phyloP scores from a whole-genome alignment of 208 protist genomes.

The Leishmania braziliensis region DNA sequence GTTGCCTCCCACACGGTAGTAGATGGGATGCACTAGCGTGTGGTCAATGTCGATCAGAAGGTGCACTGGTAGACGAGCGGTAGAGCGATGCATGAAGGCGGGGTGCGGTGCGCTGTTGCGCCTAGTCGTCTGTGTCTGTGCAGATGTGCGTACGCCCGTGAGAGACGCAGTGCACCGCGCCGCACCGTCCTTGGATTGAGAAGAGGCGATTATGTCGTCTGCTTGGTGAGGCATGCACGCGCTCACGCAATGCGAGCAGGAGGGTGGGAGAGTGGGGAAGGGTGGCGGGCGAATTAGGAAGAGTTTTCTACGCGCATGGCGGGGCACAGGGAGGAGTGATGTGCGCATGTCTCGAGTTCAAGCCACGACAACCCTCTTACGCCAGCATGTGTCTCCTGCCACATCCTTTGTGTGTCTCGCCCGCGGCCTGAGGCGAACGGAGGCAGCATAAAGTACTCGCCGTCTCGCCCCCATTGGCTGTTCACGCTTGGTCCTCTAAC shows the following conservation, averaged over 20 bases:
- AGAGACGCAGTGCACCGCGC: neutral
- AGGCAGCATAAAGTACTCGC: neutral
- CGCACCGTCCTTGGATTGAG: neutral
- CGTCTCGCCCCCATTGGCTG: neutral
- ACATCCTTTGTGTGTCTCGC: neutral
- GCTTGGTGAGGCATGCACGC: neutral
- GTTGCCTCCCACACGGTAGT: neutral
- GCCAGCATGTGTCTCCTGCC: neutral
- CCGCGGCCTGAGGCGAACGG: neutral
- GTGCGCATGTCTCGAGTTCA: neutral
- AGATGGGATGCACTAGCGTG: constrained; percentile 39
- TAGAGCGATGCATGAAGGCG: neutral
- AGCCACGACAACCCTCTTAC: neutral
- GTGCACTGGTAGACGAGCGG: constrained; percentile 32
- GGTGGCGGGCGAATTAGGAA: neutral
- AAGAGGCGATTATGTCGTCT: neutral
- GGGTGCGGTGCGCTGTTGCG: neutral
- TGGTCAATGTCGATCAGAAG: constrained; percentile 64
- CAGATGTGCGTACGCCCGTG: neutral
- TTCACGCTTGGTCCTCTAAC: neutral
- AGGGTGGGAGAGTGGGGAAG: neutral
- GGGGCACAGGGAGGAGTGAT: neutral
- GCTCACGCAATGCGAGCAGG: neutral
- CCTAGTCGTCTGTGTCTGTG: neutral
- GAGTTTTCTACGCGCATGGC: neutral